Base-by-base conservation (phyloP, 2,329 filamentous ascomycete species). In the Claviceps purpurea region DNA sequence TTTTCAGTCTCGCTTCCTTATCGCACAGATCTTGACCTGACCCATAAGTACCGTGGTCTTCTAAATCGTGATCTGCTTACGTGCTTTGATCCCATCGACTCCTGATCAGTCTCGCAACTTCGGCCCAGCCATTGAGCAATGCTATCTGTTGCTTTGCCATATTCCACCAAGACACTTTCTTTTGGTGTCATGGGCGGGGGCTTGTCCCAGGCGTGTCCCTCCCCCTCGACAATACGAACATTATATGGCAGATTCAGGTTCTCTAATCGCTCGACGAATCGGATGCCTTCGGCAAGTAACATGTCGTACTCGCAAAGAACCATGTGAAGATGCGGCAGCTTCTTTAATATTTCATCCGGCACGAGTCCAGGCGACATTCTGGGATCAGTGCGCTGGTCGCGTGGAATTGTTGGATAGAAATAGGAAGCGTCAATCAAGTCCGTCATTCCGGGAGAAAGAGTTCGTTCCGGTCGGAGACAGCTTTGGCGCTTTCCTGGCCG, bases 301-400 rank as follows among this genome's bases (percentile, higher is more conserved):
- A 84, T 83, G 61, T 84, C 79, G 63, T 74, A 78, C 65, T 84
- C 81, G 65, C 81, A 84, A 2, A 81, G 74, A 58, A 77, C 79
- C 43, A 83, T 65, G 18, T 82, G 70, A 2, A 84, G 64, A 16
- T 76, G 73, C 0, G 73, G 69, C 2, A 82, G 73, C 41, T 78
- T 68, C 11, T 66, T 66, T 3, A 84, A 58, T n/a, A 77, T 58
- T 30, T 72, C 70, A 56, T 80, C 74, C 0, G 73, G 63, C 52
- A 81, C 79, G 7, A 78, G 70, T 3, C 73, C 76, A 0, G 81
- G 81, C 0, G 78, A 82, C 3, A 85, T 68, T 20, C 74, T 74
- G 2, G 76, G 77, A 53, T 81, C 73, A 2, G 67, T 65, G 8
- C 78, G 69, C 38, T 75, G 63, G 7, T 69, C 61, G 10, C 69